Evolutionary conservation across 2,329 filamentous ascomycete species (phyloP).

Genomic region (Chaetothyriales sp.): DNA sequence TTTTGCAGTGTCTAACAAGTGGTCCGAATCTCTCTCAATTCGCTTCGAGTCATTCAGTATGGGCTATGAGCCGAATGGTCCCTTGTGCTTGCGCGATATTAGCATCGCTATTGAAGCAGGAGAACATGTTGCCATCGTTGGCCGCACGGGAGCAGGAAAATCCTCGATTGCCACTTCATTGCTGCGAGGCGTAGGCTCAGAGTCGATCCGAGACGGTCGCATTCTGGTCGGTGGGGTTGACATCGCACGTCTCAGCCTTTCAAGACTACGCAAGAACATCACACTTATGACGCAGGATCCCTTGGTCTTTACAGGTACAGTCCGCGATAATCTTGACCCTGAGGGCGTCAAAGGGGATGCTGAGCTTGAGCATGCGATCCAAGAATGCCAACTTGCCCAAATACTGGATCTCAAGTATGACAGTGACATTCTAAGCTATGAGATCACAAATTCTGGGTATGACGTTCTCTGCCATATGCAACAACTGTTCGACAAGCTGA

Average conservation of each 20-base stretch:
- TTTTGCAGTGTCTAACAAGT: too few relatives aligned
- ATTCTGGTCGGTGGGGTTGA: slow-evolving; percentile 50
- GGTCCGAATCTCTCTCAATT: too few relatives aligned
- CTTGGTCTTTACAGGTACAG: slow-evolving; percentile 48
- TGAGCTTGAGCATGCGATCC: slow-evolving; percentile 40
- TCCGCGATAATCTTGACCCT: slow-evolving; percentile 51
- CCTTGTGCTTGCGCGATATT: too few relatives aligned
- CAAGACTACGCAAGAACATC: slow-evolving; percentile 46
- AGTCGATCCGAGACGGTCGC: slow-evolving; percentile 37
- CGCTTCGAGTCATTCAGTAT: too few relatives aligned
- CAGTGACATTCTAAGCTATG: slow-evolving; percentile 38
- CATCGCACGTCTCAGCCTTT: slow-evolving; percentile 44
- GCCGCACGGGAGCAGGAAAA: slow-evolving; percentile 68
- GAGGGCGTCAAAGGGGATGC: slow-evolving; percentile 42
- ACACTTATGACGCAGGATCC: slow-evolving; percentile 57
- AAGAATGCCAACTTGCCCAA: slow-evolving; percentile 40
- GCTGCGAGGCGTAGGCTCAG: slow-evolving; percentile 43
- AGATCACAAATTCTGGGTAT: too few relatives aligned
- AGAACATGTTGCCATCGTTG: slow-evolving; percentile 64
- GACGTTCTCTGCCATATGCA: too few relatives aligned
- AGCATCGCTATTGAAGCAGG: slow-evolving; percentile 64
- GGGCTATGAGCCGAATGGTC: too few relatives aligned
- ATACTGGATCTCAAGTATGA: slow-evolving; percentile 34
- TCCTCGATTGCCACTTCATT: slow-evolving; percentile 56
- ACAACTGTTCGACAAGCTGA: too few relatives aligned